These are phyloP conservation scores for Acanthochlamys bracteata DNA, from an alignment of 106 monocot species.

Conservation along the genomic window DNA sequence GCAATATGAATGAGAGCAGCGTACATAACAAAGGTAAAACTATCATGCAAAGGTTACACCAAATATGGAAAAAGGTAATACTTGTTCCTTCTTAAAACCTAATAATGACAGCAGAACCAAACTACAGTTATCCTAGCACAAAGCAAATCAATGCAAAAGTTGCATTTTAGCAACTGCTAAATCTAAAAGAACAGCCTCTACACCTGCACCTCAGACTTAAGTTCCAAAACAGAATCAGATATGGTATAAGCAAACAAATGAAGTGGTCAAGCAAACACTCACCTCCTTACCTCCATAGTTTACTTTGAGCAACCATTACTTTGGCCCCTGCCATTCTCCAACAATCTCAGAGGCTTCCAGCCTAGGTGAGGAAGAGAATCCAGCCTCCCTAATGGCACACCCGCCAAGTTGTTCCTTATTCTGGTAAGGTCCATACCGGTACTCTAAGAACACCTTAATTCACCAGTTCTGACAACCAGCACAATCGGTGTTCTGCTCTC, in stretches of 20 bases:
- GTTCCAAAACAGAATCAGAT: no score
- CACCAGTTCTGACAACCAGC: constrained; percentile 28
- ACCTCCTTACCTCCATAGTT: constrained; percentile 15
- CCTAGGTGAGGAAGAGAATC: constrained; percentile 38
- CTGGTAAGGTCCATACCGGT: constrained; percentile 83
- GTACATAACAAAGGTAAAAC: no score
- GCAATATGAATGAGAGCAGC: neutral
- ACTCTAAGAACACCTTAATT: constrained; percentile 68
- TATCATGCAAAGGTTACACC: no score
- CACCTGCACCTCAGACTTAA: no score
- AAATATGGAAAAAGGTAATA: no score
- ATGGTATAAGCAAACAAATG: no score
- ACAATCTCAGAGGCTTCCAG: constrained; percentile 37
- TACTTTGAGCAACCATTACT: constrained; percentile 22
- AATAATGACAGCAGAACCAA: no score
- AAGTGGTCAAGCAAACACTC: neutral
- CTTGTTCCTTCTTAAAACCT: no score
- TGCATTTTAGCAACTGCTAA: no score
- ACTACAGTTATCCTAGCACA: no score
- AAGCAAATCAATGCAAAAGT: no score
- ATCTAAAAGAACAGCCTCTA: no score
- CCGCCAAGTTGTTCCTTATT: constrained; percentile 86
- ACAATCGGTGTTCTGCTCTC: constrained; percentile 57
- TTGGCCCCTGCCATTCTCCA: constrained; percentile 47
- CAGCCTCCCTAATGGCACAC: constrained; percentile 70